Conservation (phyloP, 1,139 yeast species). For the Oligophagozyma castellii region DNA sequence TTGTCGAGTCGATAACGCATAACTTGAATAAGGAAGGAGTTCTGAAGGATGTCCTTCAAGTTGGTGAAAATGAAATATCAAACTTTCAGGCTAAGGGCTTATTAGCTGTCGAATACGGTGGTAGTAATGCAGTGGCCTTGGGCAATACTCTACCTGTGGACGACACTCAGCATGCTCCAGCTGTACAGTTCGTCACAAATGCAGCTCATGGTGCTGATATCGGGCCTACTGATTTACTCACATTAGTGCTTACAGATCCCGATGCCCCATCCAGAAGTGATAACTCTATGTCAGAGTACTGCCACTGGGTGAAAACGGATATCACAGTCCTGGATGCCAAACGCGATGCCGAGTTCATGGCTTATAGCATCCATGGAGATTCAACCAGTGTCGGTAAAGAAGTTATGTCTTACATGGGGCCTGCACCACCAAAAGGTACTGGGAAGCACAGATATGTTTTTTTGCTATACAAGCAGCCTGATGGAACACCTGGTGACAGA, state of each 20-base stretch:
- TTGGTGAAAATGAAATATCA: too few relatives aligned
- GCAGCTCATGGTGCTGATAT: constrained; percentile 24
- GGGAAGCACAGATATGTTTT: constrained; percentile 77
- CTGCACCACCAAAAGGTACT: constrained; percentile 74
- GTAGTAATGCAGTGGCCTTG: constrained; percentile 53
- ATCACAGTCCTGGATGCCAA: constrained; percentile 26
- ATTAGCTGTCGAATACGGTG: constrained; percentile 34
- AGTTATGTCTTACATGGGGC: constrained; percentile 47
- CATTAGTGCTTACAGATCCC: constrained; percentile 77
- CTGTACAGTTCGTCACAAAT: constrained; percentile 37
- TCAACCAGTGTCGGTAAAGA: constrained; percentile 2
- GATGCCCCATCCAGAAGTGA: constrained; percentile 83
- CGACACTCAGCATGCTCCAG: constrained; percentile 54
- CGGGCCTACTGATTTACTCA: constrained; percentile 30
- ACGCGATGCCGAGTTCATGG: constrained; percentile 23
- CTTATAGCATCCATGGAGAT: too few relatives aligned
- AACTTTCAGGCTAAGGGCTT: constrained; percentile 20
- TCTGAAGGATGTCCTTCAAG: constrained; percentile 21
- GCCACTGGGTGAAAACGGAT: constrained; percentile 63
- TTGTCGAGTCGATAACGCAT: too few relatives aligned
- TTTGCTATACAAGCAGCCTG: constrained; percentile 52
- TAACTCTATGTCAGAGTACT: constrained; percentile 77
- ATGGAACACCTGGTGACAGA: constrained; percentile 11
- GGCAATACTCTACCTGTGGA: constrained; percentile 60
- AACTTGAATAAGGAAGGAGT: too few relatives aligned